phyloP scores from a whole-genome alignment of 2,329 filamentous ascomycete genomes.

The Ramularia collo-cygni region DNA sequence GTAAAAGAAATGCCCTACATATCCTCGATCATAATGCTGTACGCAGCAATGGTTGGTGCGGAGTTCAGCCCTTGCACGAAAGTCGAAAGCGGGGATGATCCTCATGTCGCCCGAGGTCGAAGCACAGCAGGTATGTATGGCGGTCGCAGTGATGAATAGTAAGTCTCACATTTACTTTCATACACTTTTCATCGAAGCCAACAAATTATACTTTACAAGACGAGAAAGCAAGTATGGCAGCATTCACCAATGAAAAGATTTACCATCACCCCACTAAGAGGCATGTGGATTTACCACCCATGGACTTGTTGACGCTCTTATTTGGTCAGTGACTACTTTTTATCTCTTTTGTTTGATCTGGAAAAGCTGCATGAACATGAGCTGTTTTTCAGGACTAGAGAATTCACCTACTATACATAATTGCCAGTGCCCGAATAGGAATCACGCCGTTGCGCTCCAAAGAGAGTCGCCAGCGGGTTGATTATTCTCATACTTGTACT shows the following conservation, averaged over 20 bases:
- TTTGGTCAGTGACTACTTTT: conserved; percentile 29
- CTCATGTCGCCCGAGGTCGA: neutral
- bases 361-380: no score
- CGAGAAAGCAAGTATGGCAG: conserved; percentile 6
- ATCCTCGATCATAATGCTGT: no score
- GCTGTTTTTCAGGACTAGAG: no score
- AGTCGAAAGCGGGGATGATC: conserved; percentile 4
- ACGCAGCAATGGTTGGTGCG: no score
- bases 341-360: neutral
- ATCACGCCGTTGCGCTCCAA: no score
- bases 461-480: no score
- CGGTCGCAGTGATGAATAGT: conserved; percentile 2
- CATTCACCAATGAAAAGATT: conserved; percentile 14
- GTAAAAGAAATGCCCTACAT: no score
- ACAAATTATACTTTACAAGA: no score
- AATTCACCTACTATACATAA: no score
- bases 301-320: conserved; percentile 37
- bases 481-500: no score
- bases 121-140: neutral
- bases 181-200: neutral
- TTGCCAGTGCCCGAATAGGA: no score
- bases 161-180: neutral
- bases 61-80: no score
- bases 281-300: conserved; percentile 25
- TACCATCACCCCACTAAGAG: conserved; percentile 22